Evolutionary conservation across 106 monocot species (phyloP), one percentile per base, ranked within the genome.

Genomic region (Dioscorea dumetorum): DNA sequence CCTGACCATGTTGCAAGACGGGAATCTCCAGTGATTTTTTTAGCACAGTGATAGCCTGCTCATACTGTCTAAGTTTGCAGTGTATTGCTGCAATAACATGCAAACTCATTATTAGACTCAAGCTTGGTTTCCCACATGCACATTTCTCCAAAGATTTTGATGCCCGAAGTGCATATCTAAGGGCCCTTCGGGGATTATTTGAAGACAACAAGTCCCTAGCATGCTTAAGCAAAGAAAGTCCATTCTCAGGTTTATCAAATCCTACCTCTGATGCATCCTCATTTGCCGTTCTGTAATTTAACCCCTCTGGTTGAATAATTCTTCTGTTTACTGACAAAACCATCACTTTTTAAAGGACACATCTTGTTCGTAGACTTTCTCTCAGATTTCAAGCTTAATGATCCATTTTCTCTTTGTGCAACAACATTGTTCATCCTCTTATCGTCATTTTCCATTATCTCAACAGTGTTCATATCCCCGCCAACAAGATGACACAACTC

Each of bases 401-500:
- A 58, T 19, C 21, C 63, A 57, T 75, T 89, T 24, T 62, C 77
- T n/a, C 23, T 35, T 32, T 58, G 60, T 12, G 22, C 59, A 49
- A 23, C 50, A 21, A 10, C 71, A 67, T 74, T 69, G 28, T 73
- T 74, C n/a, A 57, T 53, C 62, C 74, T 72, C 5, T 65, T 76
- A 22, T 84, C 87, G 35, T 73, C 79, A 56, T 83, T 83, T 71
- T 80, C 78, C 41, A 77, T 60, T 12, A 67, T 73, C 50, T 80
- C 74, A 13, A 70, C 48, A 21, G 72, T 64, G 33, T 76, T 78
- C 72, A 83, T 73, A 73, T 86, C 82, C 12, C 82, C 92, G 31
- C 92, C 97, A 3, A 90, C 92, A 24, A 99, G 89, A 65, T 87
- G 92, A 20, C 83, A 54, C 19, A 99, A 80, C 81, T 92, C 97